These are phyloP conservation scores for Fomitopsis schrenkii DNA, from an alignment of 1,284 basidiomycete species.

Conservation along the genomic window DNA sequence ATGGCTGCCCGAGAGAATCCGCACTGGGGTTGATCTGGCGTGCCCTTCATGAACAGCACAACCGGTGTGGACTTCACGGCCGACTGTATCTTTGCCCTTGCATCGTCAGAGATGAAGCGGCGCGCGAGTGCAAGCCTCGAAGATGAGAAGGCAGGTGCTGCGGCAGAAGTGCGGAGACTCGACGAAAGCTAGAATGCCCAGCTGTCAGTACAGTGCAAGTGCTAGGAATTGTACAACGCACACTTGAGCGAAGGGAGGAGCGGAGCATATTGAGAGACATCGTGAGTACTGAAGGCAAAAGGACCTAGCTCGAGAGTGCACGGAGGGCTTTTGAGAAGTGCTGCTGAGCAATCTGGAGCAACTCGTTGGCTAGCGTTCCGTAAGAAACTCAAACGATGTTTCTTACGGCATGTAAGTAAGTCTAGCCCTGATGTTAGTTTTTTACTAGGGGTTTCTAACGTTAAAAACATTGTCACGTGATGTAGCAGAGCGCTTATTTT, in stretches of 20 bases:
- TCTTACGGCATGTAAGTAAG: too few species aligned
- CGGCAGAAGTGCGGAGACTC: slow-evolving; percentile 16
- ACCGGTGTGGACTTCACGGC: slow-evolving; percentile 72
- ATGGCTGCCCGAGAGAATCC: slow-evolving; percentile 93
- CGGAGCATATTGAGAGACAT: slow-evolving; percentile 37
- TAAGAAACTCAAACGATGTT: too few species aligned
- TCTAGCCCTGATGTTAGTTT: too few species aligned
- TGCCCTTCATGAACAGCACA: slow-evolving; percentile 94
- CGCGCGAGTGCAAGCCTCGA: slow-evolving; percentile 24
- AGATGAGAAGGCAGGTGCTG: slow-evolving; percentile 11
- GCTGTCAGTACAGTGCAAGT: not conserved
- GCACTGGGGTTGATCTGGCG: slow-evolving; percentile 67
- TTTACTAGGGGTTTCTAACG: too few species aligned
- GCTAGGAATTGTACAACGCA: slow-evolving; percentile 18
- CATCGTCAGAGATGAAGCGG: slow-evolving; percentile 43
- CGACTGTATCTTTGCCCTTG: slow-evolving; percentile 43
- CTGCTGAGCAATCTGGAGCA: slow-evolving; percentile 9
- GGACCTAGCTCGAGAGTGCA: not conserved
- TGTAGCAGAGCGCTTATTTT: too few species aligned
- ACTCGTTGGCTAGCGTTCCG: slow-evolving; percentile 3
- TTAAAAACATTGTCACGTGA: too few species aligned
- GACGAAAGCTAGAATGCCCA: slow-evolving; percentile 9
- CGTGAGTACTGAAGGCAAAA: slow-evolving; percentile 2
- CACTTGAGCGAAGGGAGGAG: slow-evolving; percentile 39
- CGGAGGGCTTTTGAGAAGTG: not conserved